Base-by-base conservation (phyloP, 352 stramenopile genomes). In the Phytophthora quininea region DNA sequence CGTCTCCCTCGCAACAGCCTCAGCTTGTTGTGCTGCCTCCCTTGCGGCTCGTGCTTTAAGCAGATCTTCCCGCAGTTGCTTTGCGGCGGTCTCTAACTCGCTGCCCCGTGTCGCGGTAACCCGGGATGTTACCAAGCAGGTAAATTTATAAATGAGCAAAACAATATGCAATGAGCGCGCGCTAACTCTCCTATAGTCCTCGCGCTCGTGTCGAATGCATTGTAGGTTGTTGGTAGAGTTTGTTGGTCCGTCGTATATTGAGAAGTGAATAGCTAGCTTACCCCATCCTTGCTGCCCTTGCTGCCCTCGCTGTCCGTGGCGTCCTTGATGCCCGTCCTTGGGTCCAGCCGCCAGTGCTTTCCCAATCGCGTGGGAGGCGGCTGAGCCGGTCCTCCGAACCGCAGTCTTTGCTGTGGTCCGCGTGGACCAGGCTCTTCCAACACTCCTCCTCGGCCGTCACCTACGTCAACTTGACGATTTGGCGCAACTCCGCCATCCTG, bases 11-110 rank as follows among this genome's bases (percentile, higher is more conserved):
- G 76, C 76, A 8, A 77, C 48, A 35, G 69, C 11, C 47, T 74
- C 57, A 24, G 64, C 64, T 35, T 57, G 43, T 45, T 86, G 68
- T 3, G 77, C 75, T 45, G 71, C 69, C 33, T 57, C 54, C n/a
- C 68, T 59, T 15, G 68, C 73, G 43, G 74, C 50, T 30, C 73
- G 71, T 10, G 77, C 57, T 3, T 38, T 62, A 15, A 67, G 35
- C 14, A 86, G 35, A 31, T 76, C 66, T 27, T 80, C 61, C 29
- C 85, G 64, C 43, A 89, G 54, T 31, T 73, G 57, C 27, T 76
- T 73, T 29, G 48, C 76, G 45, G 58, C 58, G 6, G 10, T 57
- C 11, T 79, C 65, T 12, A 86, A 32, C 15, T 79, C 55, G 12
- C 62, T 45, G 9, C 62, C 59, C n/a, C n/a, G n/a, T n/a, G n/a